Evolutionary conservation across 129 eudicot species (phyloP), one percentile per base, ranked within the genome.

Genomic region (Gnaphalium uliginosum): DNA sequence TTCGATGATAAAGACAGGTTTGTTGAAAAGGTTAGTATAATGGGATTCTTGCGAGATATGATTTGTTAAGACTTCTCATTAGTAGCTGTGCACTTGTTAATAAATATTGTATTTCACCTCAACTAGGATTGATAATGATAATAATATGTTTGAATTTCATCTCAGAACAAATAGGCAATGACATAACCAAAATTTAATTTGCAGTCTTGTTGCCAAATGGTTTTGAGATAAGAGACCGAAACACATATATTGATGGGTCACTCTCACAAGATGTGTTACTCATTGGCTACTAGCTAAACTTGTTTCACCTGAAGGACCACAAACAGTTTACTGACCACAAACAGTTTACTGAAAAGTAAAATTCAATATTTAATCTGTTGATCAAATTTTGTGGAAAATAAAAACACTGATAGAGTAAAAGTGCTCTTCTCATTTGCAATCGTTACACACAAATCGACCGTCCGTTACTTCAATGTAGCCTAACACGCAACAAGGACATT

Each of bases 241-340:
- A 64, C 4, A 2, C 6, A 60, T 24, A 60, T 61, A 25, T 64
- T 64, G 43, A 64, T 64, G 69, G 69, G 69, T 64, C 43, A 19
- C 69, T 29, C 46, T 64, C 32, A 66, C 50, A 66, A 33, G 50
- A 66, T 66, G 17, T 29, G n/a, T 65, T 5, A 6, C 50, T 29
- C 50, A 65, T 6, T 35, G 48, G 71, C 51, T 17, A 30, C 23
- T 35, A 32, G 21, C 43, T 35, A n/a, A 32, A 18, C 25, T 33
- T 32, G 71, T 15, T 33, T 66, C 71, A n/a, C 50, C 18, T 61
- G 66, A 61, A 61, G 66, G 66, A 61, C 66, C 66, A 61, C 66
- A 61, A 0, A 9, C 5, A 23, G 7, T 23, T 61, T 61, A 61
- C 66, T 23, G 35, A 23, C 66, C 66, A 61, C 66, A 61, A 0